Evolutionary conservation across 129 eudicot species (phyloP), one percentile per base, ranked within the genome.

Genomic region (Gnaphalium uliginosum): DNA sequence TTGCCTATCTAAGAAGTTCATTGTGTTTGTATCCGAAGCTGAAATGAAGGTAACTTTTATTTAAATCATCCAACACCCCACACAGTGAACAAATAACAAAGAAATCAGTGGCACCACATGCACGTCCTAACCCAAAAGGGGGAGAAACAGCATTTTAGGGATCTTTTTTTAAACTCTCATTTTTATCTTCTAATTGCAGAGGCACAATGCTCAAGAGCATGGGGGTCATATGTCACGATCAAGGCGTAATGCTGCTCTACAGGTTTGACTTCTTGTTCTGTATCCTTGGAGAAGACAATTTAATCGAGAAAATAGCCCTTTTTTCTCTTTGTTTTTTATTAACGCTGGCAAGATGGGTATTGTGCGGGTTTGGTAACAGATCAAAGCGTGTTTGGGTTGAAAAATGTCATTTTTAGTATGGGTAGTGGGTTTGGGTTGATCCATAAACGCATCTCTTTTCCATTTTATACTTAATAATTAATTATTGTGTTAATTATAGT

Each of bases 181-280:
- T 17, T 9, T 57, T 19, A 64, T 70, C 39, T 77, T 59, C 62
- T 50, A 56, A 23, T 73, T 66, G 46, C 81, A 93, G 98, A 89
- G 89, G 89, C 98, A 93, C 84, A 90, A 90, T 83, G 79, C 98
- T 19, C 43, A 83, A 78, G 98, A 93, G 83, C 98, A 94, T 72
- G 98, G 97, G 54, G 98, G 98, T 19, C 88, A 80, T 22, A 87
- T 93, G 91, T 93, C 98, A 50, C 95, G 98, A 64, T 81, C 97
- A 18, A 68, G 91, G 76, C 97, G 98, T 37, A 88, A 81, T 85
- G 97, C 96, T 74, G 97, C 86, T 78, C 87, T 94, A 46, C 97
- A 90, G 93, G 98, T 71, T 86, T 35, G 82, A 37, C 32, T 62
- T 51, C 14, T 46, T 79, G 43, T 67, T 24, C 21, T 51, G 19